These are phyloP conservation scores for Coemansia sp. DNA, from an alignment of 192 early-diverging fungal species.

Conservation along the genomic window DNA sequence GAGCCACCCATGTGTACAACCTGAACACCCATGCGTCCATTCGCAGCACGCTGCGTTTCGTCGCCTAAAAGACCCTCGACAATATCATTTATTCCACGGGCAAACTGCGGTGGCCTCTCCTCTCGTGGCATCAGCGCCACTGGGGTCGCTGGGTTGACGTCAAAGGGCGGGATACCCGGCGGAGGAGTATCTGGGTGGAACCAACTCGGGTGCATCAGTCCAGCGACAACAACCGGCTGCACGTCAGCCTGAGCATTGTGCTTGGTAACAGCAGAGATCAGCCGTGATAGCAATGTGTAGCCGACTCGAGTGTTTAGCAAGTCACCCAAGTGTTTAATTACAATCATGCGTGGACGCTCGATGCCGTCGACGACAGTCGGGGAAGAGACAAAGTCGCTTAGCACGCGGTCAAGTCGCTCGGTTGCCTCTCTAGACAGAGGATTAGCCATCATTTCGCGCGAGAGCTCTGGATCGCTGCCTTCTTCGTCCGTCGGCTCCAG, in stretches of 20 bases:
- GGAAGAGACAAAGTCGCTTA: conserved; percentile 30
- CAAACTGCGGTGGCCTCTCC: conserved; percentile 13
- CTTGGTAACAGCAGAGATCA: conserved; percentile 19
- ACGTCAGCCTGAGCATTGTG: conserved; percentile 22
- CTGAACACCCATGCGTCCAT: conserved; percentile 30
- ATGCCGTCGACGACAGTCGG: conserved; percentile 13
- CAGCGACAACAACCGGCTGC: conserved; percentile 32
- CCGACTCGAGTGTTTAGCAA: conserved; percentile 56
- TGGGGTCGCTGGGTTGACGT: conserved; percentile 48
- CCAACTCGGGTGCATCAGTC: conserved; percentile 55
- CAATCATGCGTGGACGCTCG: conserved; percentile 39
- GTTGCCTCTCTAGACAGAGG: conserved; percentile 42
- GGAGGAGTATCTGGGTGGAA: conserved; percentile 49
- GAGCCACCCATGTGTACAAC: conserved; percentile 35
- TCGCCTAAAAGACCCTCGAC: conserved; percentile 30
- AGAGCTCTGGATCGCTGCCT: conserved; percentile 37
- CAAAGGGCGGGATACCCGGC: conserved; percentile 54
- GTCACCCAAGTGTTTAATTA: conserved; percentile 53
- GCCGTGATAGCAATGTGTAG: conserved; percentile 51
- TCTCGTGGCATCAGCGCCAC: conserved; percentile 40
- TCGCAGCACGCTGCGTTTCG: conserved; percentile 8
- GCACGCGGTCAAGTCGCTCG: conserved; percentile 35
- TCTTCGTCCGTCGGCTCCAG: conserved; percentile 27
- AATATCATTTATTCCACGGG: conserved; percentile 23
- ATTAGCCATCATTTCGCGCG: conserved; percentile 57